Conservation (phyloP, 1,284 basidiomycete genomes). For the Ceratorhiza oryzae-sativae region DNA sequence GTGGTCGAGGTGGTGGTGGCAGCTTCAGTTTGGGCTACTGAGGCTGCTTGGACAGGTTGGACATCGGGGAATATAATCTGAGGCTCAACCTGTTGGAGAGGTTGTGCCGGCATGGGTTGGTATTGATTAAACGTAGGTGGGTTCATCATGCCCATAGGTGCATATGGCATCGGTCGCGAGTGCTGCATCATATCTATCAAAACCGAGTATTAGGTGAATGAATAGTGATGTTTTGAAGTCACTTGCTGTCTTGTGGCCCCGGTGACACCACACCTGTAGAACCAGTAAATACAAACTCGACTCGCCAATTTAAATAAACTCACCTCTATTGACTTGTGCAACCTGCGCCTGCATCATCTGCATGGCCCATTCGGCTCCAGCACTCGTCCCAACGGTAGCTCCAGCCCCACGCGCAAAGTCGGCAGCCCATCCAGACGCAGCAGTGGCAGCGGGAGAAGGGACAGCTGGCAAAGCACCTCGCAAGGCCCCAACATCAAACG, state of each 20-base stretch:
- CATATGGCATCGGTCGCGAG: neutral
- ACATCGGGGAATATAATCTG: constrained; percentile 32
- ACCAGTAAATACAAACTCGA: neutral
- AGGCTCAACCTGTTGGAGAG: constrained; percentile 1
- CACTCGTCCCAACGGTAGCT: neutral
- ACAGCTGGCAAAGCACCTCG: constrained; percentile 35
- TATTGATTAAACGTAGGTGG: neutral
- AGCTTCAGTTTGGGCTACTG: neutral
- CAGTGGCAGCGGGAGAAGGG: constrained; percentile 6
- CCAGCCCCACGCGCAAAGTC: constrained; percentile 39
- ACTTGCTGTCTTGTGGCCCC: neutral
- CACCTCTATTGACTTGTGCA: constrained; percentile 36
- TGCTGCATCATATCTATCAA: constrained; percentile 1
- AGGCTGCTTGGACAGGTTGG: neutral
- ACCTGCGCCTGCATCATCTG: constrained; percentile 11
- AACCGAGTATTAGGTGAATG: neutral
- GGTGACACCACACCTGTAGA: neutral
- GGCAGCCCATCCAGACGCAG: constrained; percentile 39
- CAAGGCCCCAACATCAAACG: constrained; percentile 41
- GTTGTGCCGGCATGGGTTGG: neutral
- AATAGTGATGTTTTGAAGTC: neutral
- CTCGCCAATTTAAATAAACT: neutral
- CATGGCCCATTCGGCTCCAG: constrained; percentile 19
- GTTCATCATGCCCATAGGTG: constrained; percentile 27
- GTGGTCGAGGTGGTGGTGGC: neutral